A percentile compares a stretch with the other conserved stretches of the same genome.
phyloP scores from a whole-genome alignment of 495 filamentous ascomycete species.

The Aspergillus ostianus region DNA sequence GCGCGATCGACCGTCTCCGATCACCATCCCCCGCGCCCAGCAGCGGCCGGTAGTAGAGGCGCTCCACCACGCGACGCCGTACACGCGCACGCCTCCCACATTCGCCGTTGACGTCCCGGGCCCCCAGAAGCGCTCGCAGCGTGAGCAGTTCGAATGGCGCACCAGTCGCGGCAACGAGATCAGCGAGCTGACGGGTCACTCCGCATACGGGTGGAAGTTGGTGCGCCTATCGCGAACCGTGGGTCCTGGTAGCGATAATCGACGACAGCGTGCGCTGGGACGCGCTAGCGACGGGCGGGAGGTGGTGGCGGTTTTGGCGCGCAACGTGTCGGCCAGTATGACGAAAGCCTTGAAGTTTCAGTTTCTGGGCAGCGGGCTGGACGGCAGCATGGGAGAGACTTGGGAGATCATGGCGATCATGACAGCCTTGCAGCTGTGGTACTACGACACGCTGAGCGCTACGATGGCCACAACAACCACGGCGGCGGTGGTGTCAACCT shows the following conservation, averaged over 20 bases:
- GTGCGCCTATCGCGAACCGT: constrained; percentile 12
- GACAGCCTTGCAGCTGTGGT: constrained; percentile 17
- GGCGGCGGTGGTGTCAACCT: not conserved
- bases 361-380: constrained; percentile 15
- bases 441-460: constrained; percentile 9
- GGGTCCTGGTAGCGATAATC: constrained; percentile 6
- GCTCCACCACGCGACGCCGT: not conserved
- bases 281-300: constrained; percentile 19
- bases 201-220: constrained; percentile 15
- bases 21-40: not conserved
- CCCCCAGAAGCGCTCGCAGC: constrained; percentile 3
- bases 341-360: constrained; percentile 15
- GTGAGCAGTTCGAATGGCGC: constrained; percentile 18
- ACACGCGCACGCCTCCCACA: constrained; percentile 1
- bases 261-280: constrained; percentile 13
- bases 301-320: constrained; percentile 21
- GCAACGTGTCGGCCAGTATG: constrained; percentile 19
- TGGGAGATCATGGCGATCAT: constrained; percentile 18
- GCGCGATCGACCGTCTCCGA: not conserved
- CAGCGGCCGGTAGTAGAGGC: not conserved
- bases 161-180: constrained; percentile 18
- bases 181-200: constrained; percentile 14
- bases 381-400: constrained; percentile 11
- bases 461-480: not conserved
- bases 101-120: constrained; percentile 10